These are phyloP conservation scores for Thraustotheca clavata DNA, from an alignment of 352 stramenopile species.

Conservation along the genomic window DNA sequence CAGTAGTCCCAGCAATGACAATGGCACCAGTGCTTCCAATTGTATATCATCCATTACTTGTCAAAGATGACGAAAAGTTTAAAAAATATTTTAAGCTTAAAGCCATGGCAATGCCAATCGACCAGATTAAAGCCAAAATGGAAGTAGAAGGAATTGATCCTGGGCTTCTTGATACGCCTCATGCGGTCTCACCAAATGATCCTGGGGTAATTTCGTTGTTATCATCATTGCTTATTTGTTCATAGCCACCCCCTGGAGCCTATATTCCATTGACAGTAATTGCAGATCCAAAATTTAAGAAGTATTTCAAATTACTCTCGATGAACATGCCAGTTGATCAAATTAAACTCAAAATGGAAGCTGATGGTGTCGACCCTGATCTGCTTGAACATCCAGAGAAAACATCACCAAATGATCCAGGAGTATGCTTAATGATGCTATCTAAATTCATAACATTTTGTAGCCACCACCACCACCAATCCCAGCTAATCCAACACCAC, in stretches of 20 bases:
- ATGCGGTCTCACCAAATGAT: conserved; percentile 69
- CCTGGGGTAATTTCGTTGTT: conserved; percentile 33
- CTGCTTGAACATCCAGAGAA: conserved; percentile 54
- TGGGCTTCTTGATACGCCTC: conserved; percentile 51
- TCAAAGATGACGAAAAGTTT: conserved; percentile 63
- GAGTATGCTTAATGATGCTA: conserved; percentile 34
- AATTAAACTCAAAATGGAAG: conserved; percentile 84
- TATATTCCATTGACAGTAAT: conserved; percentile 62
- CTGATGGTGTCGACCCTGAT: conserved; percentile 54
- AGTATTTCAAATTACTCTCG: conserved; percentile 81
- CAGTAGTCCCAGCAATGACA: background rate
- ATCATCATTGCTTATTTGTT: conserved; percentile 7
- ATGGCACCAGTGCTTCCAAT: conserved; percentile 18
- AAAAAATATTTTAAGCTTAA: conserved; percentile 82
- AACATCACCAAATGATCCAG: conserved; percentile 68
- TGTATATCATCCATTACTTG: conserved; percentile 48
- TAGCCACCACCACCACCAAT: background rate
- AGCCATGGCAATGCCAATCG: conserved; percentile 60
- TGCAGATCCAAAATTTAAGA: conserved; percentile 71
- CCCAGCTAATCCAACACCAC: too few species aligned
- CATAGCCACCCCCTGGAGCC: conserved; percentile 45
- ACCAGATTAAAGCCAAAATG: conserved; percentile 81
- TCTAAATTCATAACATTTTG: background rate
- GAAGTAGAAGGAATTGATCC: conserved; percentile 52
- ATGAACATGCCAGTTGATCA: conserved; percentile 77